Conservation (phyloP, 495 filamentous ascomycete genomes). For the Amorphotheca resinae region DNA sequence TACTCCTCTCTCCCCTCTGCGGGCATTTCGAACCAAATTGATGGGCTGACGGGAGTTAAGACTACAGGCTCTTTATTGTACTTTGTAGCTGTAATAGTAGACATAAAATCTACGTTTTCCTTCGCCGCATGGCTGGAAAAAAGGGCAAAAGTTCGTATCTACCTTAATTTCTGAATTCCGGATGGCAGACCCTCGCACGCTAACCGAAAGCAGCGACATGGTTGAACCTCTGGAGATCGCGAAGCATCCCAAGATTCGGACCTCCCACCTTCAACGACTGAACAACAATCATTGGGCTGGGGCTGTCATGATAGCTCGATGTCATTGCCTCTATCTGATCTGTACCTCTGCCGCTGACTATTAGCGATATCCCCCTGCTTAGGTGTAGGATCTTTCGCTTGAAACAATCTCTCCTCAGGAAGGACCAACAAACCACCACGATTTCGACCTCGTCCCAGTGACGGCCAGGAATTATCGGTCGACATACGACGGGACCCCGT, state of each 20-base stretch:
- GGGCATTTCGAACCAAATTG: too few species aligned
- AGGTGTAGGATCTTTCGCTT: slow-evolving; percentile 1
- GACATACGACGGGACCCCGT: slow-evolving; percentile 14
- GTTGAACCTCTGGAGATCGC: slow-evolving; percentile 14
- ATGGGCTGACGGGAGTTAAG: too few species aligned
- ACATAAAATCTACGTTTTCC: too few species aligned
- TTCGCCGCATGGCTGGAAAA: too few species aligned
- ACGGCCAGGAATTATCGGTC: slow-evolving; percentile 6
- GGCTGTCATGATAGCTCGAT: too few species aligned
- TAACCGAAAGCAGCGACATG: not conserved
- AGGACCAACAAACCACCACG: not conserved
- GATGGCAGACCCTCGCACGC: not conserved
- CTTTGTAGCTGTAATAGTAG: too few species aligned
- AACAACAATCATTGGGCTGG: slow-evolving; percentile 14
- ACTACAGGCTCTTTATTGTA: too few species aligned
- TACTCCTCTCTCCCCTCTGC: too few species aligned
- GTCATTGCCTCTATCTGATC: slow-evolving; percentile 2
- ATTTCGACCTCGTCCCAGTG: slow-evolving; percentile 1
- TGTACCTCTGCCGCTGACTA: slow-evolving; percentile 8
- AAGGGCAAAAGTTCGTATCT: too few species aligned
- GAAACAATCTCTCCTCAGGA: slow-evolving; percentile 6
- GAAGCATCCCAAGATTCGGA: slow-evolving; percentile 11
- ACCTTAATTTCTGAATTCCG: not conserved
- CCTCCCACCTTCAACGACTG: slow-evolving; percentile 4
- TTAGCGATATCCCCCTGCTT: not conserved